Evolutionary conservation across 2,329 filamentous ascomycete species (phyloP).

Genomic region (Xylaria sp.): DNA sequence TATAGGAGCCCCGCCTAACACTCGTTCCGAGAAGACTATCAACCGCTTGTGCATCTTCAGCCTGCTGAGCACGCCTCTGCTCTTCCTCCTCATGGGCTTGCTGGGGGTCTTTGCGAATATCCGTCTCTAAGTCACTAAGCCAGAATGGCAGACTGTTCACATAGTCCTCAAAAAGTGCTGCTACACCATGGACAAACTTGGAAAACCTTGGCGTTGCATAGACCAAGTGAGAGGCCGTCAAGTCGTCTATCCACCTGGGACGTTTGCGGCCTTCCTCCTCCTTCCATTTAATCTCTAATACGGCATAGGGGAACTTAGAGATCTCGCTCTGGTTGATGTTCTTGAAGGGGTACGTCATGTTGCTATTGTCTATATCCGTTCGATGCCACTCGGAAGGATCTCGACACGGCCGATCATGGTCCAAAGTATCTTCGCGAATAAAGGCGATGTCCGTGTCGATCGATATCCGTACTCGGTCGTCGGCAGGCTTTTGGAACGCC

Average conservation of each 20-base stretch:
- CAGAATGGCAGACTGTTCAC: constrained; percentile 97
- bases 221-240: constrained; percentile 92
- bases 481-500: constrained; percentile 93
- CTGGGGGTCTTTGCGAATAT: constrained; percentile 93
- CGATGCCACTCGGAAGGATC: constrained; percentile 91
- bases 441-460: constrained; percentile 92
- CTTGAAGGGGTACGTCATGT: constrained; percentile 86
- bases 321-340: constrained; percentile 90
- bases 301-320: constrained; percentile 84
- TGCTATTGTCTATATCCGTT: constrained; percentile 80
- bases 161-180: constrained; percentile 90
- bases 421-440: constrained; percentile 79
- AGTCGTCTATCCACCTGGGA: constrained; percentile 85
- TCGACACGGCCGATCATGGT: constrained; percentile 83
- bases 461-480: constrained; percentile 87
- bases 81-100: constrained; percentile 91
- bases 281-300: constrained; percentile 91
- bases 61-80: constrained; percentile 77
- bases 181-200: constrained; percentile 95
- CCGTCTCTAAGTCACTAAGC: constrained; percentile 87
- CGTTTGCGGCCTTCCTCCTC: constrained; percentile 69
- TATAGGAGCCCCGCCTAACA: constrained; percentile 57
- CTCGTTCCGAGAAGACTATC: constrained; percentile 78
- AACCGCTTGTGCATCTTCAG: constrained; percentile 86
- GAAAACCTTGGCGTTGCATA: constrained; percentile 90